A percentile compares a stretch with the other conserved stretches of the same genome.
Evolutionary conservation across 768 basidiomycete genomes (phyloP).

Genomic region (Tylopilus cervinicoccineus): DNA sequence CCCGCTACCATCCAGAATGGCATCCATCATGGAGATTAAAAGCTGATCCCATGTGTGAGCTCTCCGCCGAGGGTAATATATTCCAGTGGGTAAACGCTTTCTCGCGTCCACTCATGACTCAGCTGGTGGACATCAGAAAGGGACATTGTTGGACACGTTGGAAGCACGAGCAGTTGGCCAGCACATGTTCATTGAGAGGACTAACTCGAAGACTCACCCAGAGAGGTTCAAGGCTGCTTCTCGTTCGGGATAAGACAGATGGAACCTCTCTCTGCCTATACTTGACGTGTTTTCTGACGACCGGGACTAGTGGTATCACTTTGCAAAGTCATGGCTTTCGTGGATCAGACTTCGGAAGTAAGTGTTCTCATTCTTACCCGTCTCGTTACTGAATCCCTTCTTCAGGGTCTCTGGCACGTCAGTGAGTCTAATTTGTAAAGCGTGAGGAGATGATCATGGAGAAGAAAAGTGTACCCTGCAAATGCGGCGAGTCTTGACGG

Average conservation of each 20-base stretch:
- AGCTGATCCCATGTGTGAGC: no score
- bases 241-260: neutral
- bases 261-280: conserved; percentile 24
- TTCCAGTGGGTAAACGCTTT: no score
- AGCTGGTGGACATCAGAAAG: no score
- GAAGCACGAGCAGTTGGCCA: neutral
- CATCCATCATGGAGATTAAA: no score
- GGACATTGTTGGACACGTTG: conserved; percentile 5
- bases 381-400: neutral
- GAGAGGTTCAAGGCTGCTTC: conserved; percentile 4
- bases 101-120: no score
- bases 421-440: conserved; percentile 21
- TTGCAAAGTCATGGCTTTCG: conserved; percentile 28
- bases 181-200: conserved; percentile 14
- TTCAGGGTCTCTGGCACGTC: conserved; percentile 35
- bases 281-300: conserved; percentile 22
- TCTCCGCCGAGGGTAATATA: no score
- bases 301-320: no score
- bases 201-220: neutral
- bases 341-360: conserved; percentile 26
- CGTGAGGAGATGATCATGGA: conserved; percentile 28
- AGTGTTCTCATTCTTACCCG: no score
- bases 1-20: no score
- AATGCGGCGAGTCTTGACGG: conserved; percentile 6
- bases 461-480: conserved; percentile 20